These are phyloP conservation scores for Phlyctochytrium bullatum DNA, from an alignment of 192 early-diverging fungal species.

Conservation along the genomic window DNA sequence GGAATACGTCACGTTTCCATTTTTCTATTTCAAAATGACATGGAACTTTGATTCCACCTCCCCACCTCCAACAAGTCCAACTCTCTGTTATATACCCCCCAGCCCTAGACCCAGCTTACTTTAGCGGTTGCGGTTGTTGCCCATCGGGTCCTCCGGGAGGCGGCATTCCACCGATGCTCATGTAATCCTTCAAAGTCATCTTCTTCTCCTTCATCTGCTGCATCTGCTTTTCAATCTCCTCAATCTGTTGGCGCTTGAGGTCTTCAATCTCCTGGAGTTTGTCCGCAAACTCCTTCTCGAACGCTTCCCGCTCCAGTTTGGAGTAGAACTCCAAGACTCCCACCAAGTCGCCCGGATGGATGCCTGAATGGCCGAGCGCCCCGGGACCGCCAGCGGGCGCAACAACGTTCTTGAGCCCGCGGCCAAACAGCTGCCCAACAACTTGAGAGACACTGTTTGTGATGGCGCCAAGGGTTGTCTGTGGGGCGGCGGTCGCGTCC, in stretches of 20 bases:
- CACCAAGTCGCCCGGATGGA: slow-evolving; percentile 61
- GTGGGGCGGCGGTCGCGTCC: neutral
- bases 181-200: slow-evolving; percentile 68
- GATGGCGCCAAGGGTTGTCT: neutral
- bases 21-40: no score
- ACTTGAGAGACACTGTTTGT: slow-evolving; percentile 1
- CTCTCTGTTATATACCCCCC: no score
- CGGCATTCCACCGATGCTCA: slow-evolving; percentile 20
- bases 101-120: no score
- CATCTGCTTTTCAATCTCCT: slow-evolving; percentile 69
- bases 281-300: slow-evolving; percentile 66
- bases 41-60: no score
- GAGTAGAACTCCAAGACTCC: slow-evolving; percentile 66
- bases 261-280: slow-evolving; percentile 68
- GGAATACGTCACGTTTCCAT: no score
- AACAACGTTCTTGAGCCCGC: slow-evolving; percentile 49
- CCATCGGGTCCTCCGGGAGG: neutral
- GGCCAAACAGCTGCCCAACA: slow-evolving; percentile 28
- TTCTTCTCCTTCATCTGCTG: slow-evolving; percentile 87
- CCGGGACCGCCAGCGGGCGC: slow-evolving; percentile 25
- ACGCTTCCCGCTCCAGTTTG: slow-evolving; percentile 58
- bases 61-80: no score
- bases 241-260: slow-evolving; percentile 59
- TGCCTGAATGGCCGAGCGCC: slow-evolving; percentile 2
- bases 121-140: no score